Base-by-base conservation (phyloP, 371 early-diverging fungal species). In the Mycotypha africana region DNA sequence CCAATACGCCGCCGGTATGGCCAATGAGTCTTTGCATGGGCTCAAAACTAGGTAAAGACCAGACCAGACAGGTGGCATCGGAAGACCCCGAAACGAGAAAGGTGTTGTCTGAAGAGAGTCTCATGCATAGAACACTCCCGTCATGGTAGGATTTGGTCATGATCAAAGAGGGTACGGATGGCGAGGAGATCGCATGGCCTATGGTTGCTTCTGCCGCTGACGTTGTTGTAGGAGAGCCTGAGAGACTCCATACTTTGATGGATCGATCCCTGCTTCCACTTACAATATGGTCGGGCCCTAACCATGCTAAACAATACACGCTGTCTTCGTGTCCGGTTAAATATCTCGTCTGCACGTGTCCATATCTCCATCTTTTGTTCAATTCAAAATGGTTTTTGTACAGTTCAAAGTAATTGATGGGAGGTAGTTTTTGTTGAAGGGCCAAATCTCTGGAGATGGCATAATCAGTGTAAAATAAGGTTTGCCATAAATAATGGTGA, bases 221-320 rank as follows among this genome's bases (percentile, higher is more conserved):
- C 28, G 28, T 11, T 28, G 8, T 11, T 11, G 34, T 33, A 6
- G 6, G 6, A 12, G 6, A 8, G 30, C 8, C 4, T 14, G 7
- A 6, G 4, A 89, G 58, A 51, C 89, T 80, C 91, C 90, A 91
- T 37, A 89, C 58, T 45, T 83, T 82, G 45, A 95, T 74, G 2
- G 91, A 85, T 30, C 80, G 70, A 71, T 99, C 99, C 39, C 94
- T 81, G 5, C 93, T 93, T 4, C 97, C 96, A 1, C 91, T 88
- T 8, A 93, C 84, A 20, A 96, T 77, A 30, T 70, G 72, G 25
- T 85, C 51, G 3, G 52, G 53, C 42, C 84, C 85, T 45, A 84
- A 77, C 67, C 87, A 92, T 2, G 50, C 60, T n/a, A 92, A 67
- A 49, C 89, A 89, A 55, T 96, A 89, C 9, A 97, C 85, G 31